phyloP scores from a whole-genome alignment of 2,329 filamentous ascomycete genomes.

The Ascochyta koolunga region DNA sequence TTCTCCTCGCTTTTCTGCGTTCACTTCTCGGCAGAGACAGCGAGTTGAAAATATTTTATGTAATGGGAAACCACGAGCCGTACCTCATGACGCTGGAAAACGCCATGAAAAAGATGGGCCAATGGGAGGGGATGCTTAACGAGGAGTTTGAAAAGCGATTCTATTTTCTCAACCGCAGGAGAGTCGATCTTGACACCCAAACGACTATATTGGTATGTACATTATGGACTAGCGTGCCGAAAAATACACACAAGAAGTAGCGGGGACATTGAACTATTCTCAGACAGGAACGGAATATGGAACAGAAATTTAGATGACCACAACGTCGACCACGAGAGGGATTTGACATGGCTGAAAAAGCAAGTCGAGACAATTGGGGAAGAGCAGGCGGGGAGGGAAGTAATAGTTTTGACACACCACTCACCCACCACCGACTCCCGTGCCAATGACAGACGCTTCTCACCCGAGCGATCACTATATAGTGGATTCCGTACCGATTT shows the following conservation, averaged over 20 bases:
- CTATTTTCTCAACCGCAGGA: constrained; percentile 4
- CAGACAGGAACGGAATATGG: background rate
- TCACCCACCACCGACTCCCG: background rate
- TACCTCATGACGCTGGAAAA: constrained; percentile 4
- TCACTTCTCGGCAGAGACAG: background rate
- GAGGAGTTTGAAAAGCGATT: constrained; percentile 1
- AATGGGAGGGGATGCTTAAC: background rate
- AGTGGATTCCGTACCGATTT: constrained; percentile 6
- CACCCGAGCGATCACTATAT: constrained; percentile 3
- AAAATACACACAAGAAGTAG: constrained; percentile 3
- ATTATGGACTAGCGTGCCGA: constrained; percentile 10
- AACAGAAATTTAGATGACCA: constrained; percentile 5
- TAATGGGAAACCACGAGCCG: constrained; percentile 7
- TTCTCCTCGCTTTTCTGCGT: constrained; percentile 3
- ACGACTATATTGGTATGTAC: constrained; percentile 17
- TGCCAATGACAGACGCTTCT: constrained; percentile 2
- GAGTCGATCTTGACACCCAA: background rate
- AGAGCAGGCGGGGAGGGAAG: background rate
- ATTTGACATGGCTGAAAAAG: constrained; percentile 5
- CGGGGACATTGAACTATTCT: background rate
- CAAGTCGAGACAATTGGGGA: background rate
- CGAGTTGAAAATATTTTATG: constrained; percentile 1
- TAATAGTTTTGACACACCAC: constrained; percentile 7
- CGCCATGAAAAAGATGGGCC: background rate
- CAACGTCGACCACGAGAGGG: constrained; percentile 2